A percentile compares a stretch with the other conserved stretches of the same genome.
Evolutionary conservation across 2,329 filamentous ascomycete species (phyloP).

Genomic region (Pseudogymnoascus sp.): DNA sequence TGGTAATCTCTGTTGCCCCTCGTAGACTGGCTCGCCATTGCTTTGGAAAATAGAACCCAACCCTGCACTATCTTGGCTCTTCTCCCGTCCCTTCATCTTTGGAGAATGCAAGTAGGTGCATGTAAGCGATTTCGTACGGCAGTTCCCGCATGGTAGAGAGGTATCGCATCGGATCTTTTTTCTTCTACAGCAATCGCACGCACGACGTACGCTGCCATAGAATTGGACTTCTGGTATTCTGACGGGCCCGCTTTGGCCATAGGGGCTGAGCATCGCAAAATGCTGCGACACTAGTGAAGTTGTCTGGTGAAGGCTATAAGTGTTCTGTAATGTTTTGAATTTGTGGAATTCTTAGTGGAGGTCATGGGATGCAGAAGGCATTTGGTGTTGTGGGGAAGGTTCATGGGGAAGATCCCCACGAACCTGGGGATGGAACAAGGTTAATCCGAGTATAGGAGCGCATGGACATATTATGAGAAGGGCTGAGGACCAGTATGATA

Average conservation of each 20-base stretch:
- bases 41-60: background rate
- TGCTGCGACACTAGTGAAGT: background rate
- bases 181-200: conserved; percentile 30
- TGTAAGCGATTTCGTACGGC: conserved; percentile 15
- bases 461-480: conserved; percentile 29
- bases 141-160: conserved; percentile 27
- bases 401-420: background rate
- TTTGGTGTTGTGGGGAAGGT: background rate
- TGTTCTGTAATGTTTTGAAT: background rate
- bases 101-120: conserved; percentile 31
- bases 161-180: conserved; percentile 31
- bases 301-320: background rate
- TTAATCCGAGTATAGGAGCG: conserved; percentile 28
- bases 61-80: background rate
- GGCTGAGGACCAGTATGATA: background rate
- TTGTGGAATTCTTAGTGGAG: background rate
- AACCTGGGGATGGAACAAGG: conserved; percentile 8
- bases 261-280: background rate
- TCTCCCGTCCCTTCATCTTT: conserved; percentile 31
- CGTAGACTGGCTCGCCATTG: background rate
- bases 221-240: background rate
- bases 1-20: background rate
- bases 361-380: background rate
- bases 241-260: background rate
- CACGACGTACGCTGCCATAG: conserved; percentile 14